These are phyloP conservation scores for Paracoccidioides lutzii DNA, from an alignment of 2,329 filamentous ascomycete species.

Conservation along the genomic window DNA sequence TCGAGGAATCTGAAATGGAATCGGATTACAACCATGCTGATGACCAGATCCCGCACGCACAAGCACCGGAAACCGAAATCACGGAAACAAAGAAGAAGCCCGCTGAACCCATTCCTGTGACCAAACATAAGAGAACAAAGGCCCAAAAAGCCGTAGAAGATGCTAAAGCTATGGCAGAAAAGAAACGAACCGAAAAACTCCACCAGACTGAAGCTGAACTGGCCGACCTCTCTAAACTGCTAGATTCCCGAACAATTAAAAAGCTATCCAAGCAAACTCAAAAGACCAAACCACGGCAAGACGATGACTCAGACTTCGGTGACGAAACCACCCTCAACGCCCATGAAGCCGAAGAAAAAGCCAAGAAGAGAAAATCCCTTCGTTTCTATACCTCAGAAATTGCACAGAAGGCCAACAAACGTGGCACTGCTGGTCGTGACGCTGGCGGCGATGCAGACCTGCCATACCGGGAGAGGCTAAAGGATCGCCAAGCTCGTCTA, in stretches of 20 bases:
- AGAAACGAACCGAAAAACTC: constrained; percentile 41
- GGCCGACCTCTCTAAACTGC: constrained; percentile 55
- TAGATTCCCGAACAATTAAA: constrained; percentile 33
- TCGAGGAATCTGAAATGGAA: constrained; percentile 26
- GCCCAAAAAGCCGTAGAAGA: constrained; percentile 39
- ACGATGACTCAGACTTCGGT: constrained; percentile 76
- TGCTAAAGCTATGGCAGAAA: constrained; percentile 42
- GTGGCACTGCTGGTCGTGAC: constrained; percentile 50
- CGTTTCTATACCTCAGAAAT: constrained; percentile 98
- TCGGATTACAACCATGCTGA: constrained; percentile 7
- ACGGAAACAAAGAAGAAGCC: neutral
- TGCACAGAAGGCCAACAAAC: constrained; percentile 83
- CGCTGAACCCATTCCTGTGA: constrained; percentile 12
- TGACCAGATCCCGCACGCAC: constrained; percentile 11
- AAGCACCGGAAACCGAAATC: constrained; percentile 6
- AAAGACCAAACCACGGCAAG: constrained; percentile 19
- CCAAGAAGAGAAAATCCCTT: constrained; percentile 75
- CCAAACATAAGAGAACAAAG: constrained; percentile 33
- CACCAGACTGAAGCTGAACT: constrained; percentile 55
- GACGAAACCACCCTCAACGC: constrained; percentile 73
- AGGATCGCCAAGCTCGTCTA: constrained; percentile 72
- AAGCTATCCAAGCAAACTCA: constrained; percentile 28
- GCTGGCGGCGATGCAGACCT: constrained; percentile 45
- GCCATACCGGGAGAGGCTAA: constrained; percentile 76
- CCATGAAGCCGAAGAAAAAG: constrained; percentile 73